Percentiles rank a stretch among this genome's conserved stretches.
These are phyloP conservation scores for Arthrinium phaeospermum DNA, from an alignment of 2,329 filamentous ascomycete genomes.

Conservation along the genomic window DNA sequence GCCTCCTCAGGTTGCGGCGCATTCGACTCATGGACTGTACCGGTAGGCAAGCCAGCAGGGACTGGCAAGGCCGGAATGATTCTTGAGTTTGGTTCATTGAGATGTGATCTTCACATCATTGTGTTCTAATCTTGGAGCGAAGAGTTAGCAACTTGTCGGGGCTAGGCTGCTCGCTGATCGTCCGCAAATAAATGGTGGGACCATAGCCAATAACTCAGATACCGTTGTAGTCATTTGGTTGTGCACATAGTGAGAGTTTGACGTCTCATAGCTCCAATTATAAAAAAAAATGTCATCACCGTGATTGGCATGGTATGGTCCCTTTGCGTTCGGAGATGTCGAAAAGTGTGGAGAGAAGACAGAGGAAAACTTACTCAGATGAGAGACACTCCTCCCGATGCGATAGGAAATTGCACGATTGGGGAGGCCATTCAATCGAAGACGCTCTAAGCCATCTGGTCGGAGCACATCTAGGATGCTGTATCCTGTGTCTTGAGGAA, in stretches of 20 bases:
- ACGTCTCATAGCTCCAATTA: conserved; percentile 61
- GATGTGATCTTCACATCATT: conserved; percentile 46
- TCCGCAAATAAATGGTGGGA: conserved; percentile 25
- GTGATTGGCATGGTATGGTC: conserved; percentile 39
- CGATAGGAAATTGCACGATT: conserved; percentile 27
- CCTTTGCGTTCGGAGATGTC: neutral
- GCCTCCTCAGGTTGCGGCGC: conserved; percentile 23
- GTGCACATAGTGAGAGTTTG: conserved; percentile 62
- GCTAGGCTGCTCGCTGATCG: neutral
- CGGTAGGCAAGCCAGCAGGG: conserved; percentile 21
- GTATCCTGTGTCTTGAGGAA: neutral
- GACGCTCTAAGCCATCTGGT: conserved; percentile 1
- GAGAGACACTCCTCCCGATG: conserved; percentile 29
- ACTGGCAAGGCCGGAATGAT: conserved; percentile 25
- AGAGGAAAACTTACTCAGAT: conserved; percentile 30
- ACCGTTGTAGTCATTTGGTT: conserved; percentile 93
- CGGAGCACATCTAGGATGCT: neutral
- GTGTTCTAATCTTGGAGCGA: conserved; percentile 40
- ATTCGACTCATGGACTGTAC: conserved; percentile 30
- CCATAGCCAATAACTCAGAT: conserved; percentile 73
- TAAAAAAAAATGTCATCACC: conserved; percentile 64
- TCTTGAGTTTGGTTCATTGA: conserved; percentile 40
- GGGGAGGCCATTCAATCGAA: conserved; percentile 29
- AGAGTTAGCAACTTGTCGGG: neutral
- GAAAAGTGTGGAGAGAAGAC: neutral